These are phyloP conservation scores for Termitomyces bulborhizus DNA, from an alignment of 768 basidiomycete species.

Conservation along the genomic window DNA sequence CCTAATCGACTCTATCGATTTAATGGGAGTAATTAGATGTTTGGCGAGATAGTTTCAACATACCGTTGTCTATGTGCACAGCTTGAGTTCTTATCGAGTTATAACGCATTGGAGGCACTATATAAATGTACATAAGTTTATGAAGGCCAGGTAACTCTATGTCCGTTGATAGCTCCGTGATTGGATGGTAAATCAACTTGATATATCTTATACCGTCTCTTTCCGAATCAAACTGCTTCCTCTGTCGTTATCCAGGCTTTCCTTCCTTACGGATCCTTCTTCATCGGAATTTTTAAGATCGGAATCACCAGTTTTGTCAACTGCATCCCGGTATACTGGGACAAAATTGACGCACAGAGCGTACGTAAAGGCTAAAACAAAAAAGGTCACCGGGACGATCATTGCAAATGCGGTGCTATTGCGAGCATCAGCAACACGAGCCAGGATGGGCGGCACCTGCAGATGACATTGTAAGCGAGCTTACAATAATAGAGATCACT, in stretches of 20 bases:
- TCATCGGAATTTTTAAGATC: background rate
- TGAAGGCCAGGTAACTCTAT: background rate
- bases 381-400: constrained; percentile 26
- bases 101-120: background rate
- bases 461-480: background rate
- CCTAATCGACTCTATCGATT: background rate
- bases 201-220: background rate
- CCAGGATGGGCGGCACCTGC: constrained; percentile 25
- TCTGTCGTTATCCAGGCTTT: constrained; percentile 9
- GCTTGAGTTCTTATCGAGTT: no score
- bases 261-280: background rate
- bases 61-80: background rate
- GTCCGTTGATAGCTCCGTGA: background rate
- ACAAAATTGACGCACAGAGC: constrained; percentile 25
- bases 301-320: constrained; percentile 18
- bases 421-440: constrained; percentile 22
- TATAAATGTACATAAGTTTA: background rate
- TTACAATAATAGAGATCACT: background rate
- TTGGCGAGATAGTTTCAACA: background rate
- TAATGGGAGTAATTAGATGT: background rate
- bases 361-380: constrained; percentile 20
- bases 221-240: constrained; percentile 4
- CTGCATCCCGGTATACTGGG: constrained; percentile 20
- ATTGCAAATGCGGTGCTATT: constrained; percentile 28
- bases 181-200: background rate